Evolutionary conservation across 495 filamentous ascomycete genomes (phyloP), one percentile per base, ranked within the genome.

Genomic region (Aspergillus asperescens): DNA sequence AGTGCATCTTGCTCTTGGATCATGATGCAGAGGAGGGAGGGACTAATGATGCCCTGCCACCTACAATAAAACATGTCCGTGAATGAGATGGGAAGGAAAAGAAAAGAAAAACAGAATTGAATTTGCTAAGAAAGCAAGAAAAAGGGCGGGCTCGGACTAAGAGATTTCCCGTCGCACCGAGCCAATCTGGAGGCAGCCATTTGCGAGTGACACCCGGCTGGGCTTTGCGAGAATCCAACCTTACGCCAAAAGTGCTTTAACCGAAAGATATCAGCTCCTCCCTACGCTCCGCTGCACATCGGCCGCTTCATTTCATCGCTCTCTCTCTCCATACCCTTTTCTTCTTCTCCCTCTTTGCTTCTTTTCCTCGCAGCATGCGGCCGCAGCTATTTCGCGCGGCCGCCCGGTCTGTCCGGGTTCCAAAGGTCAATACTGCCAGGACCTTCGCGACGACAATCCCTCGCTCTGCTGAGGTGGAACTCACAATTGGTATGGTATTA

Each of bases 51-150:
- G 57, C 70, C 70, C 69, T 74, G 68, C 75, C 75, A 81, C 87
- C 90, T 86, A 96, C 90, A 92, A 95, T 91, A 94, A 83, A 37
- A 67, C 77, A 80, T 81, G 85, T 76, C 80, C 86, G 67, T 77
- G 60, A 75, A 76, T 74, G 71, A 76, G 71, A 67, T 62, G 62
- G 68, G 77, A 55, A 71, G 59, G 65, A 72, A 69, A 76, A 70
- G 65, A 25, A 50, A 56, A 69, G 67, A 54, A 57, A 59, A 72
- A 57, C 65, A 70, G 68, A 75, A 55, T 13, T 18, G 35, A 51
- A 29, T 49, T 24, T 52, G 45, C 52, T 54, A 40, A 52, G 46
- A 54, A 52, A 49, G 44, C 25, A 3, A 25, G 41, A 53, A 53
- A 57, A 60, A 54, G 32, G 27, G 49, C 19, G 24, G 53, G 28